Percentiles rank a stretch among this genome's conserved stretches.
phyloP scores from a whole-genome alignment of 768 basidiomycete species.

The Mrakia gelida region DNA sequence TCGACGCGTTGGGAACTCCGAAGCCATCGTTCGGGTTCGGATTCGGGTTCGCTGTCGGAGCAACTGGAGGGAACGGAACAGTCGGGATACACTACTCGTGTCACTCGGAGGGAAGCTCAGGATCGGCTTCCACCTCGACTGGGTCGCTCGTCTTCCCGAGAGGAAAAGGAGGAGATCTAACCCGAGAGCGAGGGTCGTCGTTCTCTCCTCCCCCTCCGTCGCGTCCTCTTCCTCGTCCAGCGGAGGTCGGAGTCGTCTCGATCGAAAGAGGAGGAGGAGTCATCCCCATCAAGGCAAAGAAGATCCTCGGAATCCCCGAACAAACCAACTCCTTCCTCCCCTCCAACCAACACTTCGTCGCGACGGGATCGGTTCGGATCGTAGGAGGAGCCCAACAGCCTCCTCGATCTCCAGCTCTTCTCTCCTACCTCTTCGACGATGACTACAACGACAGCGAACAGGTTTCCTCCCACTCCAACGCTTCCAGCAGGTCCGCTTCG shows the following conservation, averaged over 20 bases:
- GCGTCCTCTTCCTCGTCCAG: neutral
- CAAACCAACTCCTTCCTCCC: neutral
- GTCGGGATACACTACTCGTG: neutral
- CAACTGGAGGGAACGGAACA: neutral
- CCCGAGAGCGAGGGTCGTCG: neutral
- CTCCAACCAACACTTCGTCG: neutral
- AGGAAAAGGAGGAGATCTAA: neutral
- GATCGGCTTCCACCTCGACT: neutral
- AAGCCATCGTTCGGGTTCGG: neutral
- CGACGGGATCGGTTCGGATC: neutral
- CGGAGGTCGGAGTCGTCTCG: neutral
- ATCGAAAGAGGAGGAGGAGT: conserved; percentile 5
- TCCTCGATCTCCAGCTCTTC: neutral
- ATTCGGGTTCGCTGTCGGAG: neutral
- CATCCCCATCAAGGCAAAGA: neutral
- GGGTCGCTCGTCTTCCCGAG: neutral
- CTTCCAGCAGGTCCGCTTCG: neutral
- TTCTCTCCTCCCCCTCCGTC: neutral
- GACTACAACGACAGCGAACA: neutral
- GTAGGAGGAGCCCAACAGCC: neutral
- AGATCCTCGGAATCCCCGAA: conserved; percentile 1
- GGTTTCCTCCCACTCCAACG: neutral
- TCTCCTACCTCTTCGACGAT: neutral
- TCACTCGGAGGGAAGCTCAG: neutral
- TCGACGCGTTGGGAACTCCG: neutral